Evolutionary conservation across 1,284 basidiomycete genomes (phyloP), one percentile per base, ranked within the genome.

Genomic region (Irpex sp.): DNA sequence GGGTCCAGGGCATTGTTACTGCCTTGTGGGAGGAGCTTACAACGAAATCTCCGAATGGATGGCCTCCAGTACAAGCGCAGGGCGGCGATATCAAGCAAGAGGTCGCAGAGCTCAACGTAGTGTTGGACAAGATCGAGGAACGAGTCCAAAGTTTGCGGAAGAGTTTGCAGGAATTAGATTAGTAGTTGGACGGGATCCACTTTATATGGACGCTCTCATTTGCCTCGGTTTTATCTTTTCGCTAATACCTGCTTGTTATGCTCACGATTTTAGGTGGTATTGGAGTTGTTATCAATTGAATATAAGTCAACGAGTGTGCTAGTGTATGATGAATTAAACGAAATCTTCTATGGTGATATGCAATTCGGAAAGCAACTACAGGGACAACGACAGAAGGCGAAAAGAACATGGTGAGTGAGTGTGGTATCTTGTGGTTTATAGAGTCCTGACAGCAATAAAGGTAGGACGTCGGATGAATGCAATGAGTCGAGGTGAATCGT

Each of bases 21-120:
- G 83, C 83, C 26, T 75, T 92, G 51, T 87, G 85, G 84, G 89
- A 90, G 49, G 90, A 91, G 77, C 70, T 91, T 66, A 77, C 81
- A n/a, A 73, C 74, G 51, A 79, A 78, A 17, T 19, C 49, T 8
- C 7, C 17, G 49, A 19, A 13, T 8, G 49, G 49, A 8, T 50
- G 49, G 49, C 49, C 49, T 50, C 71, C 0, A 58, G 70, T n/a
- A 68, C 64, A 6, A 47, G 47, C 47, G 17, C 57, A 51, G 13
- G 57, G 70, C 36, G 57, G 70, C 35, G 76, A 77, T 50, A 79
- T 78, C 75, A 74, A 75, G 36, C 74, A 78, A 21, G 88, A 92
- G 70, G 67, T 89, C 13, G 72, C 66, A 9, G 78, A 82, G 57
- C 71, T 92, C 19, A 74, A 76, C 35, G 73, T 75, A 65, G 80